Base-by-base conservation (phyloP, 805 yeast species). In the Candida railenensis region DNA sequence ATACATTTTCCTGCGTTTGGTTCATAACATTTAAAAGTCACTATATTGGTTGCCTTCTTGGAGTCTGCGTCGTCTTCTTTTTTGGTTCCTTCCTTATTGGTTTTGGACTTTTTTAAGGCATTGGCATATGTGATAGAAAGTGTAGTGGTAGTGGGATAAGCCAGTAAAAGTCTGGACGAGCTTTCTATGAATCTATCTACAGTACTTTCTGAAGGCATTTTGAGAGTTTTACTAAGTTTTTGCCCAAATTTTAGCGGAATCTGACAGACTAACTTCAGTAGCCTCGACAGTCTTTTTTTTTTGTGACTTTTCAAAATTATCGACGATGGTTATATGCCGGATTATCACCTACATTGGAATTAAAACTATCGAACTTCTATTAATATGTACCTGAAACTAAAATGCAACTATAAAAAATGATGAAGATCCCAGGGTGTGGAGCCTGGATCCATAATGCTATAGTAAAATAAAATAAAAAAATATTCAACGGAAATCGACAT, bases 21-120 rank as follows among this genome's bases (percentile, higher is more conserved):
- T 58, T 88, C 89, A 54, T 66, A 83, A 0, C 86, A 75, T 59
- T 85, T 87, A 62, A 86, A 80, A 49, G 64, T 71, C 48, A 76
- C 69, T 40, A 67, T 50, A 47, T 68, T 56, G 52, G 69, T 46
- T 52, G 73, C 58, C 45, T 49, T 48, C 37, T 49, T 53, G 43
- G 46, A 51, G 39, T 48, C 43, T 16, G 46, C 49, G 41, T 41
- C 44, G 14, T 46, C 53, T 41, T 37, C n/a, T 46, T 16, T 34
- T n/a, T n/a, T 34, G 19, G 37, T 8, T 16, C 39, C 43, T n/a
- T 34, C 40, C 19, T 22, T 36, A 16, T 34, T 44, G n/a, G 48
- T 47, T 34, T 47, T 43, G 9, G 44, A 34, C 45, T 66, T 68
- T 50, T 67, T 66, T 22, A 48, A 47, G 19, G 53, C 51, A 44